These are phyloP conservation scores for Boletus rubroflammeus DNA, from an alignment of 768 basidiomycete species.

Conservation along the genomic window DNA sequence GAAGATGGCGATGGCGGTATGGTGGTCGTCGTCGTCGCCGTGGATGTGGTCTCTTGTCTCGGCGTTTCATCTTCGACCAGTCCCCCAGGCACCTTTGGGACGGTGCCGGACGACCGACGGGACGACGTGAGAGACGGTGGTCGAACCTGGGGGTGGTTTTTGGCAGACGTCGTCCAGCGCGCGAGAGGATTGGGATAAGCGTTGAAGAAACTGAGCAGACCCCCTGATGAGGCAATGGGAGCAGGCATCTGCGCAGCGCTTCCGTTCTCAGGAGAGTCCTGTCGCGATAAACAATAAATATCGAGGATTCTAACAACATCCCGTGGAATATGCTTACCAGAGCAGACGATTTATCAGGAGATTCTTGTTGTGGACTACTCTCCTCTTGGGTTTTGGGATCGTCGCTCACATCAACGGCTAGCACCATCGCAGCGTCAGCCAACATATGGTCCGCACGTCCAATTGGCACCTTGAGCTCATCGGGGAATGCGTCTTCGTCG, in stretches of 20 bases:
- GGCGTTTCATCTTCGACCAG: conserved; percentile 21
- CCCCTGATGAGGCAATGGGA: conserved; percentile 29
- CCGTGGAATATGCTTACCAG: conserved; percentile 18
- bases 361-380: conserved; percentile 17
- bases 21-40: conserved; percentile 1
- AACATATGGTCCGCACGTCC: conserved; percentile 60
- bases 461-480: conserved; percentile 56
- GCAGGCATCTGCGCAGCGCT: conserved; percentile 16
- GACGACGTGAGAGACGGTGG: conserved; percentile 22
- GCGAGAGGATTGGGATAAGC: conserved; percentile 56
- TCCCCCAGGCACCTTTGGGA: conserved; percentile 38
- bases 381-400: conserved; percentile 18
- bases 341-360: conserved; percentile 13
- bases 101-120: conserved; percentile 20
- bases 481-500: conserved; percentile 56
- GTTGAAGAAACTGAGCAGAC: conserved; percentile 59
- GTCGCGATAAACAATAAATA: neutral
- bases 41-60: neutral
- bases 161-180: conserved; percentile 42
- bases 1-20: conserved; percentile 1
- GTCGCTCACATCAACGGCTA: conserved; percentile 11
- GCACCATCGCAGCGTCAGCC: conserved; percentile 34
- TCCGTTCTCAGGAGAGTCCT: conserved; percentile 30
- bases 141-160: conserved; percentile 17
- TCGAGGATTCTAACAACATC: neutral